Conservation (phyloP, 139 green algal genomes). For the Limnomonas spitsbergensis region DNA sequence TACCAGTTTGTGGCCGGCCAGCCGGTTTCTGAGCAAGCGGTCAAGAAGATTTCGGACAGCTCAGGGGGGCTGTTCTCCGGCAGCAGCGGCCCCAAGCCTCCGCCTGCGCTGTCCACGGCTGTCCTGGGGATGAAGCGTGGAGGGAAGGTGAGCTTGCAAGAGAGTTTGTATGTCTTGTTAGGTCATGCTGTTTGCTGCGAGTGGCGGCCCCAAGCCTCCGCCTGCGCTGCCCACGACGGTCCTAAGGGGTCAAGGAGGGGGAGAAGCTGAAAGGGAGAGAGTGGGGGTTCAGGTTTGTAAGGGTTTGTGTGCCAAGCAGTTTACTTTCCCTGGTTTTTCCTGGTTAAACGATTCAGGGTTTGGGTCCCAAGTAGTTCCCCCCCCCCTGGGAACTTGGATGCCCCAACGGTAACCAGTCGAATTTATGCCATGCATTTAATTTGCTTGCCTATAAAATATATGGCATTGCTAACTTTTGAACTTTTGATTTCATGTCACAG, state of each 20-base stretch:
- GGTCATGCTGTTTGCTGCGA: constrained; percentile 62
- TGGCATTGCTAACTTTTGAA: neutral
- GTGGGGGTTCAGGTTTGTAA: neutral
- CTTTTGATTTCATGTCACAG: too few species aligned
- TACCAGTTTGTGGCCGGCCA: constrained; percentile 79
- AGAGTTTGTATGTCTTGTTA: too few species aligned
- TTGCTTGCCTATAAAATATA: neutral
- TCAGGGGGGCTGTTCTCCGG: constrained; percentile 72
- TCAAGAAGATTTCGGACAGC: constrained; percentile 43
- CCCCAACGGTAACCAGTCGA: neutral
- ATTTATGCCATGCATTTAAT: neutral
- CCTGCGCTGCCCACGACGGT: constrained; percentile 67
- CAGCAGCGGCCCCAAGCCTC: constrained; percentile 76
- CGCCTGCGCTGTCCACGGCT: constrained; percentile 71
- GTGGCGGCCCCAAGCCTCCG: constrained; percentile 79
- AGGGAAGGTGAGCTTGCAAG: constrained; percentile 66
- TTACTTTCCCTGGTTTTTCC: neutral
- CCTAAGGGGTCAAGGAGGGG: constrained; percentile 23
- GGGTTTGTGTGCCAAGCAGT: neutral
- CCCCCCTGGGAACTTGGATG: neutral
- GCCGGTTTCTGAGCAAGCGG: constrained; percentile 24
- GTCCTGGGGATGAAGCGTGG: constrained; percentile 81
- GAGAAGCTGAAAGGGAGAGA: neutral
- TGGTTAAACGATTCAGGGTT: neutral
- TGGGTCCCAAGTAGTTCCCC: neutral